Base-by-base conservation (phyloP, 169 alveolate genomes). In the Cryptosporidium andersoni region DNA sequence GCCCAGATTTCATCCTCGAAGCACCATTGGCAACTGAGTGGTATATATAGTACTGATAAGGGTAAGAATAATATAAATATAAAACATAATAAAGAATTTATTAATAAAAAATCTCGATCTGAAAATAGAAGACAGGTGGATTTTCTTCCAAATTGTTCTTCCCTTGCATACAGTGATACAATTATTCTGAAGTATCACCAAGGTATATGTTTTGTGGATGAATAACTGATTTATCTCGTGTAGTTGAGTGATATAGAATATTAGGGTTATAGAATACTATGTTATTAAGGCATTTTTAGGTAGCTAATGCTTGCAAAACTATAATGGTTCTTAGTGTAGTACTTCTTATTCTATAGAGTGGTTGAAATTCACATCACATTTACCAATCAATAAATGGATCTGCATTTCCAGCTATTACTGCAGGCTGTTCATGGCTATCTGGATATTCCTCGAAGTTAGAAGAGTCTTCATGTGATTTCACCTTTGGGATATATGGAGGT, bases 301-400 rank as follows among this genome's bases (percentile, higher is more conserved):
- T 25, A 25, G 25, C 25, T 25, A 25, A 25, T 25, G 25, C 25
- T 25, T 25, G 25, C 25, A 25, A 25, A 25, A 25, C 25, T 25
- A 25, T 25, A 25, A 25, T 25, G 25, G 25, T 25, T 25, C 25
- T 25, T 25, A 25, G 25, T 25, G 25, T 25, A 0, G 25, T 25
- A 25, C 25, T 25, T 25, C 0, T 25, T 25, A 25, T 25, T 25
- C 25, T 25, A 25, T 25, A 25, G 0, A 25, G 25, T 25, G 25
- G 25, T 25, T 25, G 25, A 0, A 25, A 0, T 25, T 25, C 25
- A 25, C 25, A 25, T 25, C 25, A 25, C 0, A 25, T 25, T 25
- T 92, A 94, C 97, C 97, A 94, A 58, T 93, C 93, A 37, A 81
- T 49, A 80, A 94, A 94, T 49, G 97, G 97, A 80, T 94, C 97